Evolutionary conservation across 106 monocot species (phyloP), one percentile per base, ranked within the genome.

Genomic region (Triglochin maritima): DNA sequence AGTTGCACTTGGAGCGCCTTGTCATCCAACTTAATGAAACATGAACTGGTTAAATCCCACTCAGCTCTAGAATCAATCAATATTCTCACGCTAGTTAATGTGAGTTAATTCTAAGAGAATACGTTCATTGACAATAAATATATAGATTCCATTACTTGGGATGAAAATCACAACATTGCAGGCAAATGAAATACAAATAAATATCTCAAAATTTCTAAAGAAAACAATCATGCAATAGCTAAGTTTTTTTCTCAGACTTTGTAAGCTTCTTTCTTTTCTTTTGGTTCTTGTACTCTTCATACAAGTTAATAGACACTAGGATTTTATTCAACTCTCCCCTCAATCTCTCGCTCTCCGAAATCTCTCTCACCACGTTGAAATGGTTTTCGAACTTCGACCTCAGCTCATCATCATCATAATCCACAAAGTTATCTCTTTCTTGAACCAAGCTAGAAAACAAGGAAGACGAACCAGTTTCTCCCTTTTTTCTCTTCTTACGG

Each of bases 381-480:
- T 98, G 98, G 44, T 82, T 81, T 69, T 86, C 79, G 42, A 98
- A 77, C 74, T 71, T 92, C 9, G 14, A 46, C 58, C 75, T 73
- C 45, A 89, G 17, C 17, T 71, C 76, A 59, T 81, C 83, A 48
- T 86, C 92, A 50, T 81, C 83, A 48, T 86, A 88, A 50, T 77
- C 77, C 16, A 74, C 9, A 4, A 44, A 50, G 17, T 16, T 66
- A 4, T 86, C 68, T 11, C 50, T 9, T 29, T 72, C 47, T 46
- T 73, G 46, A 68, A 78, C 41, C 42, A 71, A 16, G 13, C 67
- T 62, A 42, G 70, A 68, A 49, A 58, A 49, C 49, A 77, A 54
- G 1, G 45, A 12, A 44, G 56, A 63, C 68, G 76, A 71, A 29
- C 80, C 69, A 45, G 46, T 62, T 14, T 47, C 57, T 11, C 59